These are phyloP conservation scores for Cyclotella choctawhatcheeana DNA, from an alignment of 108 stramenopile species.

Conservation along the genomic window DNA sequence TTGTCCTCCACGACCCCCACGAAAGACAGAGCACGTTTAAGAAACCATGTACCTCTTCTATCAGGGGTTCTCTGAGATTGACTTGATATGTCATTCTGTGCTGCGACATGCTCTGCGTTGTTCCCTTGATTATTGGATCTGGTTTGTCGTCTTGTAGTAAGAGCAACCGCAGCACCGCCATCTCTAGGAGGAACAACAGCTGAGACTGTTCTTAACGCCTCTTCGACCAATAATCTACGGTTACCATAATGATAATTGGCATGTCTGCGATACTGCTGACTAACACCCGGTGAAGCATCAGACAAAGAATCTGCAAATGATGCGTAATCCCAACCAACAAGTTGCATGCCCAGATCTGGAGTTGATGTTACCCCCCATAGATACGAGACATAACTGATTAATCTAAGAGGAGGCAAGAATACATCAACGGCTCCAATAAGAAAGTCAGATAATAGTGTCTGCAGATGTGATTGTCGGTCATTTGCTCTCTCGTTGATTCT, in stretches of 20 bases:
- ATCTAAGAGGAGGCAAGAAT: slow-evolving; percentile 42
- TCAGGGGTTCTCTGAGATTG: background rate
- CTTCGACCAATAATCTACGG: slow-evolving; percentile 52
- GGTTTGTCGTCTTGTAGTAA: background rate
- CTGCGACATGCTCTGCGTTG: background rate
- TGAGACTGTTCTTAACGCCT: slow-evolving; percentile 37
- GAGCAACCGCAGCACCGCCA: background rate
- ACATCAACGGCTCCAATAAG: slow-evolving; percentile 43
- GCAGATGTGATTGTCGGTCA: slow-evolving; percentile 26
- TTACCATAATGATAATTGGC: slow-evolving; percentile 55
- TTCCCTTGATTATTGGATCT: background rate
- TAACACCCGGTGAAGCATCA: slow-evolving; percentile 4
- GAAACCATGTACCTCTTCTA: slow-evolving; percentile 27
- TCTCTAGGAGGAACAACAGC: slow-evolving; percentile 32
- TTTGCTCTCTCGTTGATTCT: slow-evolving; percentile 23
- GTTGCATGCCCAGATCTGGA: slow-evolving; percentile 41
- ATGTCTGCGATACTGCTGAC: slow-evolving; percentile 40
- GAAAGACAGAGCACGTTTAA: slow-evolving; percentile 42
- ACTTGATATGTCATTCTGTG: background rate
- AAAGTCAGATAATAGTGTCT: slow-evolving; percentile 23
- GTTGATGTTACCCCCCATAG: slow-evolving; percentile 40
- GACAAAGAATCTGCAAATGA: background rate
- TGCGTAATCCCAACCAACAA: slow-evolving; percentile 53
- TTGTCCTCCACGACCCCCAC: slow-evolving; percentile 49
- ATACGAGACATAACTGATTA: slow-evolving; percentile 42